Conservation (phyloP, 73 alveolate genomes). For the Paramecium tetraurelia region DNA sequence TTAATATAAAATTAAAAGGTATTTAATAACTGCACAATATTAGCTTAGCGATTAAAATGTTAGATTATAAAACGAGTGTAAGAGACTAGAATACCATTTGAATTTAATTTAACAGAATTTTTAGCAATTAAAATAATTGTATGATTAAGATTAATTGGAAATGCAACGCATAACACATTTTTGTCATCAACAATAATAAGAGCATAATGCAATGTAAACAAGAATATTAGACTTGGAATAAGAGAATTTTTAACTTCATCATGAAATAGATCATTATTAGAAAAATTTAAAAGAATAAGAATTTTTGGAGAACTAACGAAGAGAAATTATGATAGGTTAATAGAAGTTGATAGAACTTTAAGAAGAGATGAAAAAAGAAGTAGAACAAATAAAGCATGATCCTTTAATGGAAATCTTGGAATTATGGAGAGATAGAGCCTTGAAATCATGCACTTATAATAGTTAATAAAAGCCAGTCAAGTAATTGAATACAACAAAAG, state of each 20-base stretch:
- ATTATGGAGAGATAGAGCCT: background rate
- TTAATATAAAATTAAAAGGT: background rate
- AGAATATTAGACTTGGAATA: background rate
- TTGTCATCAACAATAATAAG: background rate
- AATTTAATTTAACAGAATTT: background rate
- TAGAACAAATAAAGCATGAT: background rate
- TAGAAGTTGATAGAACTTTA: background rate
- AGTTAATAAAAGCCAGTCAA: background rate
- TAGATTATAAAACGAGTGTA: background rate
- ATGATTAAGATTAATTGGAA: constrained; percentile 17
- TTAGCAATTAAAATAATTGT: background rate
- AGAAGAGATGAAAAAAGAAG: background rate
- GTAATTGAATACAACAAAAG: background rate
- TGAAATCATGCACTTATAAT: background rate
- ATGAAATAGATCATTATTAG: background rate
- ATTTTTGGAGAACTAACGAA: background rate
- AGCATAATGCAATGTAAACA: background rate
- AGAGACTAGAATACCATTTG: background rate
- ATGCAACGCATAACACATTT: background rate
- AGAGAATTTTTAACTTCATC: constrained; percentile 1
- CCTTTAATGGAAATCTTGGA: constrained; percentile 25
- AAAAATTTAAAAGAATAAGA: background rate
- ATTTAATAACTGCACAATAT: background rate
- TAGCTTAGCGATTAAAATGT: background rate
- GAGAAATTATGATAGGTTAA: background rate